Conservation (phyloP, 1,284 basidiomycete species). For the Kwoniella shivajii region DNA sequence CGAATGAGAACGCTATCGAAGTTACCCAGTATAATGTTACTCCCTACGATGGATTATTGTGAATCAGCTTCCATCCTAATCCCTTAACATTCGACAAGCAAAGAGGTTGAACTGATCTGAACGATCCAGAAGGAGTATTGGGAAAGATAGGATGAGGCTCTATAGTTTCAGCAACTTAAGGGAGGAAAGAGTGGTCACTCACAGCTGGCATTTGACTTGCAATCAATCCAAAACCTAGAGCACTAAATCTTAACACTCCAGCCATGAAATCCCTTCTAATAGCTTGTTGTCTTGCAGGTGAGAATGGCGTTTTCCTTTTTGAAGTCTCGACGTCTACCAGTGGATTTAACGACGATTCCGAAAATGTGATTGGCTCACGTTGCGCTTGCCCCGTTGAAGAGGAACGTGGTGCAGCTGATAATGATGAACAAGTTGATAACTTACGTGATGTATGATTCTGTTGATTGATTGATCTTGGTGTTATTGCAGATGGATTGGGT, state of each 20-base stretch:
- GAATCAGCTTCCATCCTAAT: no score
- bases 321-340: neutral
- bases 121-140: neutral
- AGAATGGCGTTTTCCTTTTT: neutral
- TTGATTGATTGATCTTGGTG: neutral
- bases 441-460: no score
- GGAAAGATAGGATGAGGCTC: neutral
- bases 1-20: constrained; percentile 56
- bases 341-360: no score
- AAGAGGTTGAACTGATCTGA: neutral
- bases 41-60: constrained; percentile 38
- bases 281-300: constrained; percentile 14
- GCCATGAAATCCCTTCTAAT: constrained; percentile 19
- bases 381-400: no score
- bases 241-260: constrained; percentile 22
- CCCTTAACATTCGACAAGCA: no score
- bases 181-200: constrained; percentile 7
- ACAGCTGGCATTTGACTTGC: constrained; percentile 35
- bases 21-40: constrained; percentile 60
- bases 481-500: neutral
- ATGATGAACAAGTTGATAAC: no score
- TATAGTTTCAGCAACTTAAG: neutral
- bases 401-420: no score
- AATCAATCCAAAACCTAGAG: constrained; percentile 29
- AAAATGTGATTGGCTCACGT: no score